phyloP scores from a whole-genome alignment of 2,329 filamentous ascomycete genomes.

The Paraphoma sp. region DNA sequence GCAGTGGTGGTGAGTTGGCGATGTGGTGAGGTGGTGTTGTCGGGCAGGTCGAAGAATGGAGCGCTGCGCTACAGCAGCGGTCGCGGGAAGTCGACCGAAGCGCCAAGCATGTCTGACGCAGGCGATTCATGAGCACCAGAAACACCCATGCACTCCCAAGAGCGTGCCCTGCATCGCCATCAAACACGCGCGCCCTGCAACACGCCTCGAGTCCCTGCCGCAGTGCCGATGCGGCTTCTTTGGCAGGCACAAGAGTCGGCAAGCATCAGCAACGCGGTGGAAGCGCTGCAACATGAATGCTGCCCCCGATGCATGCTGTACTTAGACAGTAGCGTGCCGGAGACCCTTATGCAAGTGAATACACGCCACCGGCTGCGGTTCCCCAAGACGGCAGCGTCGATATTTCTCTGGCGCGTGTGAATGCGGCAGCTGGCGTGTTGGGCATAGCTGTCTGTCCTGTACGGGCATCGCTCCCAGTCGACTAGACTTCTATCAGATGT shows the following conservation, averaged over 20 bases:
- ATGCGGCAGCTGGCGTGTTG: slow-evolving; percentile 3
- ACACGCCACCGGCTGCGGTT: background rate
- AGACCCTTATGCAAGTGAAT: background rate
- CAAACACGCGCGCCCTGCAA: background rate
- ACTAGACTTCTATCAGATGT: slow-evolving; percentile 21
- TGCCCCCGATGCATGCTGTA: background rate
- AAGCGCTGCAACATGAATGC: no score
- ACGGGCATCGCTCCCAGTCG: slow-evolving; percentile 2
- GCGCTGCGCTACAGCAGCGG: background rate
- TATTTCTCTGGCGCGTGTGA: background rate
- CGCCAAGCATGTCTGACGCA: background rate
- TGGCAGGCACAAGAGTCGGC: background rate
- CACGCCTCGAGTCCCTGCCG: background rate
- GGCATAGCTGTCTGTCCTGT: background rate
- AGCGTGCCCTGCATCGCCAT: background rate
- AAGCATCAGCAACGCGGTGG: no score
- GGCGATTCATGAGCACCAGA: background rate
- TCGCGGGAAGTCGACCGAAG: slow-evolving; percentile 7
- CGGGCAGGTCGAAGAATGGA: slow-evolving; percentile 13
- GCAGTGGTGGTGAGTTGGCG: background rate
- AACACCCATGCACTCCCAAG: background rate
- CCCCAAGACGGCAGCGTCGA: background rate
- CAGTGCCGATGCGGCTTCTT: background rate
- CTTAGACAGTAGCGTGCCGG: background rate
- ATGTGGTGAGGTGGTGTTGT: slow-evolving; percentile 4